Evolutionary conservation across 192 early-diverging fungal species (phyloP), one percentile per base, ranked within the genome.

Genomic region (Funneliformis mosseae): DNA sequence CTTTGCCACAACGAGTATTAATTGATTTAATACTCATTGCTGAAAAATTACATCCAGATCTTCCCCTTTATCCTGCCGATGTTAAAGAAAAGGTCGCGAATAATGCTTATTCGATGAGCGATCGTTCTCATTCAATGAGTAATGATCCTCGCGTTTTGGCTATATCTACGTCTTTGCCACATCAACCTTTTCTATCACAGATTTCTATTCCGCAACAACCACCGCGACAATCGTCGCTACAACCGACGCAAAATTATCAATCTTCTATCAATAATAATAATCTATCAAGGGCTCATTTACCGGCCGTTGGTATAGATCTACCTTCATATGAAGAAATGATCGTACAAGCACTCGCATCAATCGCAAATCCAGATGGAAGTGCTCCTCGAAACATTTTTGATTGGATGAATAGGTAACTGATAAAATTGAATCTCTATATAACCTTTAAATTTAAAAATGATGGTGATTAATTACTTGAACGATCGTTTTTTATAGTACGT

Each of bases 271-370:
- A 18, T 55, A 55, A 55, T 21, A 55, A 55, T 55, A 38, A 69
- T 21, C 33, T 55, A 12, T 28, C 74, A 61, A 50, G 48, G 6
- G 46, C 74, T 28, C 74, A 55, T 14, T 60, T 76, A 61, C 74
- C 74, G 39, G 48, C 55, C 61, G 48, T 60, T 60, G 48, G 45
- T 23, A 63, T 59, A 50, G 85, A 86, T 50, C 45, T 88, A 50
- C 87, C 87, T 12, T 84, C 85, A 12, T 88, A 88, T 42, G 87
- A 88, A 61, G 87, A 88, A 63, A 88, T 88, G 87, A 88, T 88
- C 33, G 86, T 84, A n/a, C 84, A 81, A 81, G 87, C 87, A 12
- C 80, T 86, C 23, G 78, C 76, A 1, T 80, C 84, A 14, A 78
- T 88, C n/a, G 81, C 74, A 25, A 78, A 86, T 64, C 84, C 84